phyloP scores from a whole-genome alignment of 768 basidiomycete species.

The Epithele typhae region DNA sequence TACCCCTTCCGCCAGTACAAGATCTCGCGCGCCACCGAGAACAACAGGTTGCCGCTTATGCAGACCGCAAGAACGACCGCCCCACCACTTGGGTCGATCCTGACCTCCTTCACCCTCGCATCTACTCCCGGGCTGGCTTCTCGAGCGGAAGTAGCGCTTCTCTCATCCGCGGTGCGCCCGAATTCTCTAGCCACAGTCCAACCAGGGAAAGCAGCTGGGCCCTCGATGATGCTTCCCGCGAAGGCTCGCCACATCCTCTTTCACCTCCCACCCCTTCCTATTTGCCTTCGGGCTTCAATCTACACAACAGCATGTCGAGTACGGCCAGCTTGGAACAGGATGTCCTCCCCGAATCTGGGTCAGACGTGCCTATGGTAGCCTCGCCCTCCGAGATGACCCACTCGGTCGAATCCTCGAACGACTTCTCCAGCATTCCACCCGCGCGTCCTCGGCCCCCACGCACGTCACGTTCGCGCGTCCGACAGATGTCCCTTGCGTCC shows the following conservation, averaged over 20 bases:
- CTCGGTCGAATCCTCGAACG: conserved; percentile 20
- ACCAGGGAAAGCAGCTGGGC: conserved; percentile 16
- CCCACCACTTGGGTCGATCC: conserved; percentile 23
- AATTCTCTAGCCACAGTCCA: conserved; percentile 4
- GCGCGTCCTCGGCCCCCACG: conserved; percentile 11
- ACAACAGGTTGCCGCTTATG: conserved; percentile 40
- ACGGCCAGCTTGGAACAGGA: conserved; percentile 8
- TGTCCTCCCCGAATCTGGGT: conserved; percentile 2
- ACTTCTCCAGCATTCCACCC: too few species aligned
- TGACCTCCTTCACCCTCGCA: conserved; percentile 10
- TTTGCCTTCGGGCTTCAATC: conserved; percentile 10
- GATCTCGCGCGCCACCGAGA: conserved; percentile 60
- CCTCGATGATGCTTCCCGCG: conserved; percentile 19
- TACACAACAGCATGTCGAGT: conserved; percentile 17
- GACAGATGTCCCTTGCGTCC: conserved; percentile 37
- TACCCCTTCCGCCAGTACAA: conserved; percentile 61
- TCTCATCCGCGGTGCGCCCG: conserved; percentile 13
- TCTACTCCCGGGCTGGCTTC: conserved; percentile 10
- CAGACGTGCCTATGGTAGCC: too few species aligned
- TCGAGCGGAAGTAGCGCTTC: conserved; percentile 19
- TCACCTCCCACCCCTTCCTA: conserved; percentile 19
- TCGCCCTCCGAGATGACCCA: conserved; percentile 9
- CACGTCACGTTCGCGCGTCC: conserved; percentile 22
- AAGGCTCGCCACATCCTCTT: conserved; percentile 15
- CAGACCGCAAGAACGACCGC: conserved; percentile 22